Conservation (phyloP, 805 yeast species). For the Ogataea ramenticola region DNA sequence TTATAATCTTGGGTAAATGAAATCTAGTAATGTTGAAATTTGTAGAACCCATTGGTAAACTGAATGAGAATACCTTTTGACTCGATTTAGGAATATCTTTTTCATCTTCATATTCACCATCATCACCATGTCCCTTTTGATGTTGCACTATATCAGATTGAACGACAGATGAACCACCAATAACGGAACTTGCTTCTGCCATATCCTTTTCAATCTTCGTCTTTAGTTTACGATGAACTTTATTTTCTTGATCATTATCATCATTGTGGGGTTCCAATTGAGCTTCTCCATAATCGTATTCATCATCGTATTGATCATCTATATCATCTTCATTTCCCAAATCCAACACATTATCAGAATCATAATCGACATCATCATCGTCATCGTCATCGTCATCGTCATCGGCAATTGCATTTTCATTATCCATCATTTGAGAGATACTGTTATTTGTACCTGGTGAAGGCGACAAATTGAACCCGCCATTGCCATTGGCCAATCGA, state of each 20-base stretch:
- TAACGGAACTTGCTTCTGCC: slow-evolving; percentile 10
- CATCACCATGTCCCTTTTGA: background rate
- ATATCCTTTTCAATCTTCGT: slow-evolving; percentile 1
- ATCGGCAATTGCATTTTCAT: background rate
- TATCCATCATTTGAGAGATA: background rate
- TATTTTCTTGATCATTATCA: background rate
- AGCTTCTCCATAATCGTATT: background rate
- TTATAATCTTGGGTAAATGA: background rate
- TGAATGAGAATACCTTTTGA: slow-evolving; percentile 45
- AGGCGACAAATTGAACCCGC: background rate
- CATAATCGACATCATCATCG: slow-evolving; percentile 3
- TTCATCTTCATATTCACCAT: background rate
- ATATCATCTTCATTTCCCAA: no score
- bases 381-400: background rate
- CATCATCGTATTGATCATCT: slow-evolving; percentile 1
- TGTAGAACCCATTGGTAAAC: slow-evolving; percentile 52
- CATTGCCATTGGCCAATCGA: no score
- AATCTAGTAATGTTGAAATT: background rate
- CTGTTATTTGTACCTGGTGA: background rate
- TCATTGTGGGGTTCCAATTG: no score
- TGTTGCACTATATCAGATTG: background rate
- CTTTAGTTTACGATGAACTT: background rate
- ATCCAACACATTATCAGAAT: background rate
- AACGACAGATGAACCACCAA: slow-evolving; percentile 8
- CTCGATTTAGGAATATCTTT: background rate